These are phyloP conservation scores for Thozetella sp. DNA, from an alignment of 495 filamentous ascomycete genomes.

Conservation along the genomic window DNA sequence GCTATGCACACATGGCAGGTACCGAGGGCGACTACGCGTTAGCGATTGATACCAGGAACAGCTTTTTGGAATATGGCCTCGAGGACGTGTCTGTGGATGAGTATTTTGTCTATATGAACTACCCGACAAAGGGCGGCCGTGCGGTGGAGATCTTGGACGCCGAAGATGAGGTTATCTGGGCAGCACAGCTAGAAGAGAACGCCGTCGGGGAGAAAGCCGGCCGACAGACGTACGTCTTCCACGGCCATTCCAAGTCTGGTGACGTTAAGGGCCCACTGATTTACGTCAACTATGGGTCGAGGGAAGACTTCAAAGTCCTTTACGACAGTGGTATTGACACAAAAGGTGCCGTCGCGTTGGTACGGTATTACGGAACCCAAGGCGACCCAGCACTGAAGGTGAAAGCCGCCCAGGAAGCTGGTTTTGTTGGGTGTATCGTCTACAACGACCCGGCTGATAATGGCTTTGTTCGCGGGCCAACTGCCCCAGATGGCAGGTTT, in stretches of 20 bases:
- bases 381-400: slow-evolving; percentile 77
- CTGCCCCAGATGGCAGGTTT: slow-evolving; percentile 71
- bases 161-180: slow-evolving; percentile 72
- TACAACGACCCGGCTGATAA: slow-evolving; percentile 88
- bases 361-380: slow-evolving; percentile 79
- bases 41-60: slow-evolving; percentile 76
- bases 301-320: slow-evolving; percentile 77
- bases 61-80: slow-evolving; percentile 69
- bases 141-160: slow-evolving; percentile 73
- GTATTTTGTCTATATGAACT: slow-evolving; percentile 91
- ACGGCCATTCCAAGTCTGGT: slow-evolving; percentile 86
- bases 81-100: slow-evolving; percentile 73
- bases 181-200: slow-evolving; percentile 81
- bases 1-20: slow-evolving; percentile 85
- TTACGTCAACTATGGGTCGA: slow-evolving; percentile 90
- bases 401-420: slow-evolving; percentile 83
- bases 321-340: slow-evolving; percentile 70
- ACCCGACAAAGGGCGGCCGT: slow-evolving; percentile 75
- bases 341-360: slow-evolving; percentile 79
- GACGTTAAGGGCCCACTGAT: slow-evolving; percentile 91
- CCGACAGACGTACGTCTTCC: slow-evolving; percentile 73
- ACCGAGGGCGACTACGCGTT: slow-evolving; percentile 86
- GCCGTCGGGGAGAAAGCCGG: slow-evolving; percentile 51
- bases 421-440: slow-evolving; percentile 84
- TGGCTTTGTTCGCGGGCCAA: slow-evolving; percentile 68